Base-by-base conservation (phyloP, 106 monocot genomes). In the Platanthera zijinensis region DNA sequence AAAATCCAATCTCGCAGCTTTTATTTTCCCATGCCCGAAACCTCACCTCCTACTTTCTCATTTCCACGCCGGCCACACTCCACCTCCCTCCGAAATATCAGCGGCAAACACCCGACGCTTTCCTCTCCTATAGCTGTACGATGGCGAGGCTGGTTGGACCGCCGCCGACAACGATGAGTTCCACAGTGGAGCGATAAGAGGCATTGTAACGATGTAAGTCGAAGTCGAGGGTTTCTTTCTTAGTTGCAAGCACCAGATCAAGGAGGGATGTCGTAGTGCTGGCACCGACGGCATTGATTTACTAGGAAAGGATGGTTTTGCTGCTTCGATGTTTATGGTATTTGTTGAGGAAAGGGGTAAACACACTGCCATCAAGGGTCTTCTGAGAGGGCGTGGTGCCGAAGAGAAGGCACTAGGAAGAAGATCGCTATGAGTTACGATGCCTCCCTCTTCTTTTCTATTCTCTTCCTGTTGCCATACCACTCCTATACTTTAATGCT, bases 101-200 rank as follows among this genome's bases (percentile, higher is more conserved):
- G n/a, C n/a, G n/a, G n/a, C n/a, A n/a, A n/a, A n/a, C n/a, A n/a
- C n/a, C n/a, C n/a, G n/a, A n/a, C n/a, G 25, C 25, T 25, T 25
- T 25, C 25, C 0, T 25, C 25, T 25, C 25, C 25, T 25, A 25
- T 0, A 25, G 87, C 64, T 94, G 87, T 0, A 94, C 97, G 7
- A 99, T 86, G 7, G 91, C 89, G n/a, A 99, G 89, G 46, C 97
- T 94, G 0, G 94, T 87, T 0, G 94, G 94, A 7, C 94, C 94
- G 10, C 92, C 91, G 11, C 93, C 97, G 13, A 99, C 92, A 0
- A 99, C 85, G 13, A 84, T 89, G 14, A 92, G 89, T 84, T 94
- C 94, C 30, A 92, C 0, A 59, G 82, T 83, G 8, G 72, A n/a
- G 48, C 47, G 5, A 50, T 80, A 80, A 3, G 86, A 83, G 0